phyloP scores from a whole-genome alignment of 371 early-diverging fungal genomes.

The Zopfochytrium polystomum region DNA sequence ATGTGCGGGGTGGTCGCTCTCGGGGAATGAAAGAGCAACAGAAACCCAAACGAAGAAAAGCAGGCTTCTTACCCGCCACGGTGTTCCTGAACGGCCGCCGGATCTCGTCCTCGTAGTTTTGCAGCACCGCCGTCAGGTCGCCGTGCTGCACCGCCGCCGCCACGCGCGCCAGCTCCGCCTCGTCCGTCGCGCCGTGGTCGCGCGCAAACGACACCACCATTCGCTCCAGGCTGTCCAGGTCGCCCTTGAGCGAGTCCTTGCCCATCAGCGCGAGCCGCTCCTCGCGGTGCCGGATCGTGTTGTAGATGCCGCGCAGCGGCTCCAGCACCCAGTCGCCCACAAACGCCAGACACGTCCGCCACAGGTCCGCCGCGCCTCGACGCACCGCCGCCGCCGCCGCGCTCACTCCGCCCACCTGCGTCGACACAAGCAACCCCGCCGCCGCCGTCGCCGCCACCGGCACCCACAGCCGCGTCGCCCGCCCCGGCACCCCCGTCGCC shows the following conservation, averaged over 20 bases:
- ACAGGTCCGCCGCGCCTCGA: neutral
- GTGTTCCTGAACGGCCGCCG: conserved; percentile 64
- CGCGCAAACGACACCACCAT: conserved; percentile 84
- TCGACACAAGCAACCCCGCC: neutral
- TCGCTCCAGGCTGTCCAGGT: conserved; percentile 80
- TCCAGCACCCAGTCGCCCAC: conserved; percentile 74
- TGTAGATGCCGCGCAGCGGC: conserved; percentile 71
- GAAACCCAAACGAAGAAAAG: neutral
- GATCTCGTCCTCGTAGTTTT: conserved; percentile 75
- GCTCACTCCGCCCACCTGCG: neutral
- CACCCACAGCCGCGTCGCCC: neutral
- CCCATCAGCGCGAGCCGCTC: conserved; percentile 69
- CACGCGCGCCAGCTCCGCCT: conserved; percentile 41
- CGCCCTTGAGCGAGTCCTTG: conserved; percentile 71
- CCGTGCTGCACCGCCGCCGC: conserved; percentile 60
- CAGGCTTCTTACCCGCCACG: conserved; percentile 42
- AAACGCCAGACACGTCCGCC: no score
- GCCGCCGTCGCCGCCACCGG: neutral
- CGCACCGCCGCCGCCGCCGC: neutral
- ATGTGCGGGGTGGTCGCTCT: no score
- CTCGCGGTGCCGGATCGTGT: conserved; percentile 82
- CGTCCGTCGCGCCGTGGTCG: conserved; percentile 52
- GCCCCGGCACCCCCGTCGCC: neutral
- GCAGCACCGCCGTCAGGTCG: conserved; percentile 75
- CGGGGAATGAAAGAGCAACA: neutral